phyloP scores from a whole-genome alignment of 192 early-diverging fungal species.

The Mortierella claussenii region DNA sequence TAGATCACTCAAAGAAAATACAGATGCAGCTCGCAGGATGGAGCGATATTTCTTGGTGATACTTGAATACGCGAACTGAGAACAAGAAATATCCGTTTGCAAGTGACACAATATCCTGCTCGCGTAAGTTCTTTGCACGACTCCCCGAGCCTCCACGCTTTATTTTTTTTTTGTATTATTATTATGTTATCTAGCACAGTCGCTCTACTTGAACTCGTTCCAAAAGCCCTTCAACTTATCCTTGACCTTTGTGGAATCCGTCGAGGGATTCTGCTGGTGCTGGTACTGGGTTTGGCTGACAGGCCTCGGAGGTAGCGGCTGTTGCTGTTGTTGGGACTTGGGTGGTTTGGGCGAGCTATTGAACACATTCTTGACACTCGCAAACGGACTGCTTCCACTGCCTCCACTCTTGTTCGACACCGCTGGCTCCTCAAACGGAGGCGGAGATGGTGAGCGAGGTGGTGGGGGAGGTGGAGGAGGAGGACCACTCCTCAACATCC shows the following conservation, averaged over 20 bases:
- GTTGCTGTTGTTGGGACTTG: constrained; percentile 6
- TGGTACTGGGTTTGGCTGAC: too few relatives aligned
- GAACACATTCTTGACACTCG: constrained; percentile 51
- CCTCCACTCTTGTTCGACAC: neutral
- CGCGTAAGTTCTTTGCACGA: too few relatives aligned
- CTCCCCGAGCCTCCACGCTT: too few relatives aligned
- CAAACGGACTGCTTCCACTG: constrained; percentile 9
- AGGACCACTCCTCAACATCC: constrained; percentile 58
- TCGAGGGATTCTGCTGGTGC: constrained; percentile 9
- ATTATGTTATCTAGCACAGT: too few relatives aligned
- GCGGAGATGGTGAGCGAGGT: constrained; percentile 32
- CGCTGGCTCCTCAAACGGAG: constrained; percentile 7
- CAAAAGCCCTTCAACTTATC: constrained; percentile 39
- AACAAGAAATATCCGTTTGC: too few relatives aligned
- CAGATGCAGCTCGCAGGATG: too few relatives aligned
- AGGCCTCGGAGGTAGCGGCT: constrained; percentile 13
- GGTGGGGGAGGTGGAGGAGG: constrained; percentile 44
- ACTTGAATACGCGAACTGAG: too few relatives aligned
- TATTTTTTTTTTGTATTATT: too few relatives aligned
- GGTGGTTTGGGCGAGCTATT: constrained; percentile 9
- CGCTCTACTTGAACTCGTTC: constrained; percentile 17
- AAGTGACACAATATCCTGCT: too few relatives aligned
- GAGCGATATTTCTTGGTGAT: too few relatives aligned
- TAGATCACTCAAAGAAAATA: too few relatives aligned
- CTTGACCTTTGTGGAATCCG: constrained; percentile 34